Evolutionary conservation across 2,329 filamentous ascomycete species (phyloP).

Genomic region (Cytospora piceae): DNA sequence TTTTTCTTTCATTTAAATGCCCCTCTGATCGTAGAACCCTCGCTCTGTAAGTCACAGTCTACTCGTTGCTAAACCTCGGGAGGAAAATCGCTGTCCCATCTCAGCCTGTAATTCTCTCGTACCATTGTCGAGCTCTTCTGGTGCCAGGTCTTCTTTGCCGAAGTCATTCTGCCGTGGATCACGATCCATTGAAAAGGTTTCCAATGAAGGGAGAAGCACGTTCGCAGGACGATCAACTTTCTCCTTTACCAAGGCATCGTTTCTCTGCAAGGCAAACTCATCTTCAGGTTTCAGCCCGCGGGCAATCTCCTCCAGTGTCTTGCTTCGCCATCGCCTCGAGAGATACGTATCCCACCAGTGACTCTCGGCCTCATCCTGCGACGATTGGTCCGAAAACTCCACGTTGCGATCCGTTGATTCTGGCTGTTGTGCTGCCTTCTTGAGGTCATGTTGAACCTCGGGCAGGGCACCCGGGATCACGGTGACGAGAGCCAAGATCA

Average conservation of each 20-base stretch:
- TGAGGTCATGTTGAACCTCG: slow-evolving; percentile 18
- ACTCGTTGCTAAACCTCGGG: not conserved
- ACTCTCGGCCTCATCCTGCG: not conserved
- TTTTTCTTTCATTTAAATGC: too few species aligned
- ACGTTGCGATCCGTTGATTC: not conserved
- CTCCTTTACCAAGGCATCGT: not conserved
- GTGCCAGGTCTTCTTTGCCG: not conserved
- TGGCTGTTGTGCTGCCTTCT: not conserved
- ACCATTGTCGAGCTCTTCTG: not conserved
- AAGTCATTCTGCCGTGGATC: not conserved
- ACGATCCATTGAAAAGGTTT: not conserved
- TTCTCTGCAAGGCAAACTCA: slow-evolving; percentile 17
- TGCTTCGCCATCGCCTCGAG: slow-evolving; percentile 10
- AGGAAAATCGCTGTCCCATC: slow-evolving; percentile 4
- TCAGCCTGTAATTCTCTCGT: not conserved
- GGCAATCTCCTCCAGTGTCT: slow-evolving; percentile 25
- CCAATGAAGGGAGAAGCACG: not conserved
- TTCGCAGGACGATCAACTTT: not conserved
- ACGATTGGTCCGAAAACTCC: not conserved
- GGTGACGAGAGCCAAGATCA: slow-evolving; percentile 11
- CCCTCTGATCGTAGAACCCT: too few species aligned
- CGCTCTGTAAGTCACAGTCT: too few species aligned
- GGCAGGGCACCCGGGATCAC: slow-evolving; percentile 13
- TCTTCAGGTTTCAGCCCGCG: slow-evolving; percentile 12
- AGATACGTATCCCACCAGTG: slow-evolving; percentile 5